Evolutionary conservation across 1,284 basidiomycete genomes (phyloP).

Genomic region (Retiboletus fuscus): DNA sequence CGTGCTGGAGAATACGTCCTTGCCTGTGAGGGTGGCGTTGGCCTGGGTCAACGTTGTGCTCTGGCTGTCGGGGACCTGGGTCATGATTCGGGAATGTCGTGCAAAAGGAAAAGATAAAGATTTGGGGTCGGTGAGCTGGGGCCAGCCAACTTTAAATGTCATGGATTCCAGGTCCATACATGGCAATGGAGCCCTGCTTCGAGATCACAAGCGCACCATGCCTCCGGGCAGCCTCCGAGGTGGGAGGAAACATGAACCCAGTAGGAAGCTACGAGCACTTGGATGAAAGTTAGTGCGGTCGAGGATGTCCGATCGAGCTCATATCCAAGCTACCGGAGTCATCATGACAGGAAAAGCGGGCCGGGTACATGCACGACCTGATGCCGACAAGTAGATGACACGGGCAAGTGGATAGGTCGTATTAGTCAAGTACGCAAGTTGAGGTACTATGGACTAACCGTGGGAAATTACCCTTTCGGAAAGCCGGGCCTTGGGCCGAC

Average conservation of each 20-base stretch:
- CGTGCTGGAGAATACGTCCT: background rate
- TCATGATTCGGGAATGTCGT: conserved; percentile 28
- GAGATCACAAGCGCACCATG: background rate
- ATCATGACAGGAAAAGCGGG: background rate
- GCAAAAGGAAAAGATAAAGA: background rate
- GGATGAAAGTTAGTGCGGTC: conserved; percentile 17
- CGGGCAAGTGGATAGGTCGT: background rate
- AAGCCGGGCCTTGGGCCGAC: background rate
- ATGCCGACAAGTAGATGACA: background rate
- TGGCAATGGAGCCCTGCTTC: conserved; percentile 1
- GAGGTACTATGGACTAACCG: background rate
- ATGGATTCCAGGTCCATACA: background rate
- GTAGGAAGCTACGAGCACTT: background rate
- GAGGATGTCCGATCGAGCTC: conserved; percentile 20
- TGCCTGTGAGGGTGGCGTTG: background rate
- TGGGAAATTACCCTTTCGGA: background rate
- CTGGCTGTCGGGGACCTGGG: conserved; percentile 13
- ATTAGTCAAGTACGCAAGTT: background rate
- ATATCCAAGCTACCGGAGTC: background rate
- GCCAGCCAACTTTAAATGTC: conserved; percentile 19
- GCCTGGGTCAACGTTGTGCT: background rate
- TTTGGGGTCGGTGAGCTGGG: background rate
- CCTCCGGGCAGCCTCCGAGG: background rate
- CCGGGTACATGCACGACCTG: background rate
- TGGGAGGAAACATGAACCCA: background rate